Evolutionary conservation across 2,329 filamentous ascomycete genomes (phyloP), one percentile per base, ranked within the genome.

Genomic region (Coleophoma eucalyptorum): DNA sequence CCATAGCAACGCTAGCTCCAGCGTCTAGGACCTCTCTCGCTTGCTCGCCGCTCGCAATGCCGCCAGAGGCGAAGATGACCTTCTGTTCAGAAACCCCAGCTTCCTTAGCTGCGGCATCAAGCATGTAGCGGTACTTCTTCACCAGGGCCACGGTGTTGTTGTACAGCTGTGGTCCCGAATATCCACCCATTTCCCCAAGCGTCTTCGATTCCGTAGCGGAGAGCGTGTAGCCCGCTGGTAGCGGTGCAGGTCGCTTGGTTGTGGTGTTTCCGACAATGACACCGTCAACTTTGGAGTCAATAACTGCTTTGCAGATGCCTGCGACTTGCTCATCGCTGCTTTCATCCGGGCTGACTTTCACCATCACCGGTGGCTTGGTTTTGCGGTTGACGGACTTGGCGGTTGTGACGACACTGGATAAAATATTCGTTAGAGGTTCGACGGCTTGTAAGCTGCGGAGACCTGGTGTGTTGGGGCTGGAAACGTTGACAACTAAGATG

Each of bases 191-290:
- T 70, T 97, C 90, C 51, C 78, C 76, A 32, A 97, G 69, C 2
- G 85, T 78, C 53, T 74, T 70, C 58, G 83, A 77, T 65, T 99
- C 93, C 56, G 80, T 76, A 2, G 73, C 62, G 0, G 85, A 80
- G 21, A 96, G 76, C 33, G 73, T 68, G 57, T 86, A 80, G 21
- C 86, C 84, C 20, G 78, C 71, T 0, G 91, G 87, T 1, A 93
- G 66, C 3, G 92, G 73, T 3, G 84, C 85, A 0, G 85, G 80
- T 41, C 94, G 80, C 57, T 86, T 81, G 71, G 94, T 96, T 3
- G 94, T 99, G 0, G 94, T 99, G 74, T 99, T 99, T 11, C 93
- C 94, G 4, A 99, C 93, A 55, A 99, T 97, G 34, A 99, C 84
- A 26, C 94, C 94, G 61, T 97, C 92, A 2, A 97, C 92, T 6